A percentile compares a stretch with the other conserved stretches of the same genome.
phyloP scores from a whole-genome alignment of 2,329 filamentous ascomycete genomes.

The Fusarium dimerum region DNA sequence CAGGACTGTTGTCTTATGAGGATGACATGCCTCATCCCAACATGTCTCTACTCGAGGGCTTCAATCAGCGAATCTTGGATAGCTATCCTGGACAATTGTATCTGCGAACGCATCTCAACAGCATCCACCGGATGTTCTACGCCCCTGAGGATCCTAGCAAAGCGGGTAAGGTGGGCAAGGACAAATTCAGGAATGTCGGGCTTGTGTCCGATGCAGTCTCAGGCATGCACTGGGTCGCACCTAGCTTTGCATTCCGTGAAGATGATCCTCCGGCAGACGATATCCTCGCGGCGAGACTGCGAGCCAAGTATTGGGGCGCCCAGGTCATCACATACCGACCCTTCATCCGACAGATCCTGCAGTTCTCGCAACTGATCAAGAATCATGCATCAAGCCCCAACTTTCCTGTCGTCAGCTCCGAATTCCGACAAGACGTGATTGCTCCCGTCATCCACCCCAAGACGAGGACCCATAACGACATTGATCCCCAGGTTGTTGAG shows the following conservation, averaged over 20 bases:
- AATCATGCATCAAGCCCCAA: slow-evolving; percentile 37
- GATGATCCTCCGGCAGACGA: slow-evolving; percentile 70
- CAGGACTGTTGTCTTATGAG: slow-evolving; percentile 62
- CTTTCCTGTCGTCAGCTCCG: slow-evolving; percentile 33
- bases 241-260: slow-evolving; percentile 60
- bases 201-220: slow-evolving; percentile 46
- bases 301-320: slow-evolving; percentile 94
- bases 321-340: slow-evolving; percentile 87
- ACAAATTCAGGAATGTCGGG: slow-evolving; percentile 49
- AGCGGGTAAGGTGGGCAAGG: slow-evolving; percentile 31
- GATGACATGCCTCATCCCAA: slow-evolving; percentile 69
- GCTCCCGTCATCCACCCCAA: slow-evolving; percentile 40
- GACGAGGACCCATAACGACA: slow-evolving; percentile 38
- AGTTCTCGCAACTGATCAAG: slow-evolving; percentile 44
- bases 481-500: slow-evolving; percentile 49
- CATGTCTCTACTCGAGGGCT: slow-evolving; percentile 44
- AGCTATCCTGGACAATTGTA: slow-evolving; percentile 66
- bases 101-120: slow-evolving; percentile 64
- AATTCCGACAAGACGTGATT: slow-evolving; percentile 39
- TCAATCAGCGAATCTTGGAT: slow-evolving; percentile 51
- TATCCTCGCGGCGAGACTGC: slow-evolving; percentile 79
- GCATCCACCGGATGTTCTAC: slow-evolving; percentile 60
- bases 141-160: slow-evolving; percentile 42
- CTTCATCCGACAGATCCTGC: slow-evolving; percentile 61
- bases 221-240: slow-evolving; percentile 48